phyloP scores from a whole-genome alignment of 306 rosid species.

The Sindora glabra region DNA sequence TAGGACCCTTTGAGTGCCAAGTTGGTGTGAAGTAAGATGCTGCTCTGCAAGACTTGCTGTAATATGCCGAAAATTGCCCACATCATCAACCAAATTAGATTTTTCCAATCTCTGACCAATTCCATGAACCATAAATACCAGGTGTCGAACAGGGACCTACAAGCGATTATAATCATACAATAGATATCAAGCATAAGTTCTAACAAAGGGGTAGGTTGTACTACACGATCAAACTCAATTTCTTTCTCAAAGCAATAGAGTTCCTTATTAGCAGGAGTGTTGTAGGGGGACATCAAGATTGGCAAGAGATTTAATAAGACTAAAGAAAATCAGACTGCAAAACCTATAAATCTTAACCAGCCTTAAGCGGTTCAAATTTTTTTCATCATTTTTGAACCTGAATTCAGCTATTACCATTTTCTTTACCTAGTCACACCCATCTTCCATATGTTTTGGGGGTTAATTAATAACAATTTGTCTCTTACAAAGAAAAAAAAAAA shows the following conservation, averaged over 20 bases:
- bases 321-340: neutral
- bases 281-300: neutral
- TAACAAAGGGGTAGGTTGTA: neutral
- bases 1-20: slow-evolving; percentile 78
- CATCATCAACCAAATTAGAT: slow-evolving; percentile 96
- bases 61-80: slow-evolving; percentile 65
- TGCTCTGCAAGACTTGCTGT: slow-evolving; percentile 81
- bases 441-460: too few relatives aligned
- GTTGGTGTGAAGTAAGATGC: slow-evolving; percentile 78
- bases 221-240: slow-evolving; percentile 5
- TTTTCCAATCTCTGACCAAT: slow-evolving; percentile 99
- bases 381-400: too few relatives aligned
- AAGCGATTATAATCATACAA: slow-evolving; percentile 15
- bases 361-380: neutral
- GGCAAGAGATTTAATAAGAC: neutral
- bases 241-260: neutral
- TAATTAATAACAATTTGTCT: too few relatives aligned
- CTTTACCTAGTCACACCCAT: too few relatives aligned
- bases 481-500: too few relatives aligned
- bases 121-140: slow-evolving; percentile 99
- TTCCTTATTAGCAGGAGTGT: slow-evolving; percentile 8
- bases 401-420: too few relatives aligned
- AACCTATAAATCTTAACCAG: too few relatives aligned
- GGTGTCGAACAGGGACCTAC: slow-evolving; percentile 94
- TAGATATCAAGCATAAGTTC: slow-evolving; percentile 12